Evolutionary conservation across 2,329 filamentous ascomycete genomes (phyloP), one percentile per base, ranked within the genome.

Genomic region (Stagonosporopsis cucurbitacearum): DNA sequence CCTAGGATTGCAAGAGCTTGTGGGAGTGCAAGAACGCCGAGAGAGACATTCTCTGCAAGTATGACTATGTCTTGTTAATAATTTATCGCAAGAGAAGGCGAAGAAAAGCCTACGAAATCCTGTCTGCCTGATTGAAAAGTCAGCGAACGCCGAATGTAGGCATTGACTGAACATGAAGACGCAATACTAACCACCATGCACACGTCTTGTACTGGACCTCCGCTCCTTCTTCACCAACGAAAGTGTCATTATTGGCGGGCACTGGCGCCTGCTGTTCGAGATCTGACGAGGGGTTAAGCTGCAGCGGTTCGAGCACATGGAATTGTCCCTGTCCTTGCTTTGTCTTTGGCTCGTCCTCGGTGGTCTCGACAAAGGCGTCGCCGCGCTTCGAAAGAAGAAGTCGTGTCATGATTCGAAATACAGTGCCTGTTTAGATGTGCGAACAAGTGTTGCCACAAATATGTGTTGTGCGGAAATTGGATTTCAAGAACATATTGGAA

Each of bases 11-110:
- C 80, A 12, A 85, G 77, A 3, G 81, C 81, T 41, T 79, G 76
- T 2, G 84, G 84, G 6, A 86, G 71, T 2, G 82, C 82, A 9
- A 86, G 76, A 30, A 85, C 81, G 23, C 84, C 84, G 5, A 86
- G 74, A 15, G 82, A 84, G 23, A 86, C 81, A 12, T 82, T 85
- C 65, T 85, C 84, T n/a, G 83, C 84, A 33, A 86, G 79, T 80
- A 86, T 85, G 55, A 85, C 78, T 74, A 42, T 23, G 35, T 13
- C 32, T 42, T 20, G 42, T 33, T 40, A 53, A 40, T 5, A 15
- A 5, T 19, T 8, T 12, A 37, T 4, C 2, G 17, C 20, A 11
- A 17, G 45, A 44, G 11, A 5, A 22, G 19, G 43, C 1, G 17
- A 17, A 40, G 9, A 4, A 5, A 2, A 2, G 20, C 72, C 51